phyloP scores from a whole-genome alignment of 495 filamentous ascomycete species.

The Copromyces sp. region DNA sequence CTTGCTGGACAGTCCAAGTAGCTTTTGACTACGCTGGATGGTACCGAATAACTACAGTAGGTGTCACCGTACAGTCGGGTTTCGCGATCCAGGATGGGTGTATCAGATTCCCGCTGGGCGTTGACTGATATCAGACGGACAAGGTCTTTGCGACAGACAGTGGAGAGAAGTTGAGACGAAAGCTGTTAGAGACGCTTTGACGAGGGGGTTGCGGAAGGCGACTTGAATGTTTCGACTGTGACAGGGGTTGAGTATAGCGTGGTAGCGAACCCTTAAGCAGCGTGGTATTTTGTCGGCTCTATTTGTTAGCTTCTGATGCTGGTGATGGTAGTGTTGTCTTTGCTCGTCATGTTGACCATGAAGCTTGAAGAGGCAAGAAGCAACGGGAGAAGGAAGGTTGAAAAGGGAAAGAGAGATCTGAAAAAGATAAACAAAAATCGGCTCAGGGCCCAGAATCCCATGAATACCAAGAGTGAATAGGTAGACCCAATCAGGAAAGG shows the following conservation, averaged over 20 bases:
- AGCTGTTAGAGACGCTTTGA: conserved; percentile 33
- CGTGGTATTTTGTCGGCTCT: neutral
- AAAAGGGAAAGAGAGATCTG: neutral
- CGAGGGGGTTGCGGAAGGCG: conserved; percentile 17
- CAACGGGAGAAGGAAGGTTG: neutral
- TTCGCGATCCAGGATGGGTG: conserved; percentile 27
- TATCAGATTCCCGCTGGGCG: conserved; percentile 23
- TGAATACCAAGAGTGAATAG: conserved; percentile 5
- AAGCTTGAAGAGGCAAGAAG: neutral
- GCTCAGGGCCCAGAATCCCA: neutral
- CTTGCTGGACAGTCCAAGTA: conserved; percentile 1
- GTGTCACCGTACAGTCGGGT: conserved; percentile 8
- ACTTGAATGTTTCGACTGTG: conserved; percentile 29
- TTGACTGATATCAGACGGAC: conserved; percentile 24
- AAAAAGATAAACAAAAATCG: neutral
- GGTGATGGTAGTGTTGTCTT: neutral
- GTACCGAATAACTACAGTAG: neutral
- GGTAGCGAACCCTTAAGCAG: neutral
- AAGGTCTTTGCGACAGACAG: conserved; percentile 14
- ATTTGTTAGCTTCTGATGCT: neutral
- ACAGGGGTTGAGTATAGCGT: conserved; percentile 20
- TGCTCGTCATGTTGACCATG: neutral
- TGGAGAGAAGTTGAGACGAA: conserved; percentile 32
- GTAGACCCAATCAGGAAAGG: neutral
- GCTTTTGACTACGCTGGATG: neutral